A percentile compares a stretch with the other conserved stretches of the same genome.
Conservation (phyloP, 257 asterid genomes). For the Salvia splendens region DNA sequence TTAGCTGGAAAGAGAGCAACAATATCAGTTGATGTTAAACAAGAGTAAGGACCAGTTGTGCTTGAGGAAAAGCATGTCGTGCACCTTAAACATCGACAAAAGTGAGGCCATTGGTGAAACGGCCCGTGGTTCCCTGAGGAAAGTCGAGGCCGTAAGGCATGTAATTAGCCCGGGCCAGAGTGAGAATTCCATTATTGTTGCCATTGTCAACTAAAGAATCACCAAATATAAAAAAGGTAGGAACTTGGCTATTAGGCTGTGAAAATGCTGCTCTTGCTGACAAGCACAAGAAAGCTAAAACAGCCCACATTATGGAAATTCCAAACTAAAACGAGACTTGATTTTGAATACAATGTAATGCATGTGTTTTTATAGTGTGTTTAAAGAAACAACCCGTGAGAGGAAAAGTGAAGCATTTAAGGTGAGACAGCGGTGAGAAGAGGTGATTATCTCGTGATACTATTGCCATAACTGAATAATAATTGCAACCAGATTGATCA, state of each 20-base stretch:
- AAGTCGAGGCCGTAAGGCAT: constrained; percentile 82
- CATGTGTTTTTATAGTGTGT: constrained; percentile 28
- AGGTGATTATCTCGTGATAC: constrained; percentile 49
- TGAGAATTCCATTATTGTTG: constrained; percentile 66
- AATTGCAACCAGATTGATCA: constrained; percentile 18
- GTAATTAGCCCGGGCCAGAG: constrained; percentile 88
- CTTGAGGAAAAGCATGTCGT: neutral
- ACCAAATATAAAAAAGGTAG: constrained; percentile 75
- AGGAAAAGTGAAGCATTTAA: constrained; percentile 1
- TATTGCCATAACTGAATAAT: neutral
- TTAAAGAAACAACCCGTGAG: constrained; percentile 36
- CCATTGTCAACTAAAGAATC: constrained; percentile 92
- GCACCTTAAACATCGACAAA: constrained; percentile 73
- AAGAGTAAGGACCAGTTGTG: neutral
- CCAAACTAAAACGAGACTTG: neutral
- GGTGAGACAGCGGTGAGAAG: constrained; percentile 39
- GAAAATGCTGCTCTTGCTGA: constrained; percentile 41
- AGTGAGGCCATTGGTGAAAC: constrained; percentile 90
- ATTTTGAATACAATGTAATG: neutral
- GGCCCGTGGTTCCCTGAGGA: constrained; percentile 77
- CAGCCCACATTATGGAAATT: constrained; percentile 30
- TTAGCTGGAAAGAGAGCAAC: constrained; percentile 56
- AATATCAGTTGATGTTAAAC: neutral
- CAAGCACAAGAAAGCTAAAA: constrained; percentile 32
- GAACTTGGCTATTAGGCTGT: constrained; percentile 57